Conservation (phyloP, 345 rosid species). For the Lepidium aucheri region DNA sequence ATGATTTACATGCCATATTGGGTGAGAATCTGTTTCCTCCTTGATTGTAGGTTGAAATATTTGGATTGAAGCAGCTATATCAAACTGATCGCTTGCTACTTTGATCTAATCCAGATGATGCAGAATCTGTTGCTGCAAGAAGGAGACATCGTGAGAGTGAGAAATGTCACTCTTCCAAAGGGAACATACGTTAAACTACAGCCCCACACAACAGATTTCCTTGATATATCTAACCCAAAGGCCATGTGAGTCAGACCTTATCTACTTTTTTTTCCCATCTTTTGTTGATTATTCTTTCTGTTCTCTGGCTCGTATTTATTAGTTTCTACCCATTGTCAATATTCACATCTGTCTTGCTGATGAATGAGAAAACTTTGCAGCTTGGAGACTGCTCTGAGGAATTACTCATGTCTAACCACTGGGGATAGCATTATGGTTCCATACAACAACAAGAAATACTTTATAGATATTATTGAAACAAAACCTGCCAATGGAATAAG, state of each 20-base stretch:
- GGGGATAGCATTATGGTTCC: slow-evolving; percentile 99
- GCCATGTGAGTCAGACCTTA: slow-evolving; percentile 62
- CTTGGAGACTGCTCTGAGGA: slow-evolving; percentile 92
- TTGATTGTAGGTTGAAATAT: background rate
- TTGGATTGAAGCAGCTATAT: background rate
- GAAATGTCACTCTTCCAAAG: slow-evolving; percentile 90
- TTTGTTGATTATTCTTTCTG: background rate
- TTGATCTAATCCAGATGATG: slow-evolving; percentile 69
- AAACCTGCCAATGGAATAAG: slow-evolving; percentile 92
- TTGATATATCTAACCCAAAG: slow-evolving; percentile 96
- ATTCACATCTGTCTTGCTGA: background rate
- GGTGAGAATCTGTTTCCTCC: slow-evolving; percentile 33
- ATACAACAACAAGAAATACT: slow-evolving; percentile 92
- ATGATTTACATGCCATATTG: slow-evolving; percentile 99
- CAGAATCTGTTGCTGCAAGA: slow-evolving; percentile 92
- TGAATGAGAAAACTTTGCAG: slow-evolving; percentile 33
- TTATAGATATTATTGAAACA: slow-evolving; percentile 88
- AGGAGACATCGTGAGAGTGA: slow-evolving; percentile 81
- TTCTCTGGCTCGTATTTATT: background rate
- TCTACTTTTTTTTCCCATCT: background rate
- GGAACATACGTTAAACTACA: slow-evolving; percentile 94
- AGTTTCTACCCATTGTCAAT: background rate
- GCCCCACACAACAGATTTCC: slow-evolving; percentile 90
- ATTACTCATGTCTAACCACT: slow-evolving; percentile 90
- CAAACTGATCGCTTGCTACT: background rate